Evolutionary conservation across 169 alveolate species (phyloP), one percentile per base, ranked within the genome.

Genomic region (Babesia gibsoni): DNA sequence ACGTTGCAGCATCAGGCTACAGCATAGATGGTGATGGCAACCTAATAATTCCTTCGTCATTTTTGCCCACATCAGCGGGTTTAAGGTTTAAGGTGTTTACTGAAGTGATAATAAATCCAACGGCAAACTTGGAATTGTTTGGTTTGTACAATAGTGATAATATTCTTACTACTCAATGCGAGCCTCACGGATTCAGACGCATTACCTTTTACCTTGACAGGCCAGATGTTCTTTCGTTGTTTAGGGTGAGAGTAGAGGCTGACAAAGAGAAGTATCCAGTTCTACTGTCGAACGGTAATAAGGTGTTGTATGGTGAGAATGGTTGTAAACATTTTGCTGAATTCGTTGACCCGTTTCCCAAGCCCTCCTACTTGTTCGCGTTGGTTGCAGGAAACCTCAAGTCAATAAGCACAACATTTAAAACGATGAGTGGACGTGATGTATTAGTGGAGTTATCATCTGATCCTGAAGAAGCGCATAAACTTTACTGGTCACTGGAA

Each of bases 301-400:
- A 77, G 67, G 63, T 92, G 4, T 91, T 83, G 27, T 42, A 68
- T 23, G 96, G 95, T 3, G 73, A 77, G 5, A 74, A 83, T 43
- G 92, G 89, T 5, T 87, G 78, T 16, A 73, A 84, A 20, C 94
- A 90, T 68, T 90, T 73, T 61, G 96, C 95, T 3, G 84, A 84
- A 58, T 94, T 86, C 84, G 92, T 69, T 27, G 98, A 94, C 50
- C 98, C 98, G 14, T 88, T 75, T 82, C 90, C 87, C 30, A 94
- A 94, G 70, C 98, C 98, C 1, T 89, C 93, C 36, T 94, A 94
- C 81, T 89, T 94, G 46, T 94, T 94, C 56, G 98, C 98, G 14
- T 85, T 92, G 20, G 96, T 94, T 22, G 98, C 97, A 18, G 98
- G 98, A 29, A 85, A 88, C 43, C 66, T 94, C 46, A 89, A 79